Evolutionary conservation across 768 basidiomycete genomes (phyloP), one percentile per base, ranked within the genome.

Genomic region (Rhodotorula diobovata): DNA sequence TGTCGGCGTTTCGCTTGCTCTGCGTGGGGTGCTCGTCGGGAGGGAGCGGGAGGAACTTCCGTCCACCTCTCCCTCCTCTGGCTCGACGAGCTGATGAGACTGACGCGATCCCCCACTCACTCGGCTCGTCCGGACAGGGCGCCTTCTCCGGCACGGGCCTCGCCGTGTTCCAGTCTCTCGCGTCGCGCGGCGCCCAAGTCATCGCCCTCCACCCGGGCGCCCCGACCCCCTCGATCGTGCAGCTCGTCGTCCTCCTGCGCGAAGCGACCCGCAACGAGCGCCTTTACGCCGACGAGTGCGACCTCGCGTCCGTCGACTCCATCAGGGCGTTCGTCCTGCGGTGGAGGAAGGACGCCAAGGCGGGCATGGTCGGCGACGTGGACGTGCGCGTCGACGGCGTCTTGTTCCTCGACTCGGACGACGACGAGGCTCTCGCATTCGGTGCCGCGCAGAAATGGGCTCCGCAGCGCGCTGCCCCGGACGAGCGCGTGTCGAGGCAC

Each of bases 231-330:
- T 80, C 82, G 14, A 65, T 74, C n/a, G 79, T 85, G 35, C 83
- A 87, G 6, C 80, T 93, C 68, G 80, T 93, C 68, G 81, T 85
- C 18, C 84, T 91, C 63, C 79, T 93, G 35, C 87, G 90, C 56
- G 83, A 84, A 0, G 85, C 87, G 6, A 88, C 87, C 25, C 84
- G 84, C 54, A 94, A 94, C 80, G 86, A 90, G 72, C 82, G 88
- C 63, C 86, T 94, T 63, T 93, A 82, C 77, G 90, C 89, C 21
- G 91, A 93, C 71, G 82, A 89, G 63, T 91, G 90, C 74, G 87
- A 92, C 76, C 80, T 91, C 1, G 67, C 84, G 0, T 88, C 88
- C 0, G 86, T 89, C 0, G 80, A 84, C 0, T 87, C 88, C n/a
- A 85, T 94, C 21, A 11, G 41, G 28, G 28, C 14, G 1, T 93